Base-by-base conservation (phyloP, 768 basidiomycete species). In the Russula abietina region DNA sequence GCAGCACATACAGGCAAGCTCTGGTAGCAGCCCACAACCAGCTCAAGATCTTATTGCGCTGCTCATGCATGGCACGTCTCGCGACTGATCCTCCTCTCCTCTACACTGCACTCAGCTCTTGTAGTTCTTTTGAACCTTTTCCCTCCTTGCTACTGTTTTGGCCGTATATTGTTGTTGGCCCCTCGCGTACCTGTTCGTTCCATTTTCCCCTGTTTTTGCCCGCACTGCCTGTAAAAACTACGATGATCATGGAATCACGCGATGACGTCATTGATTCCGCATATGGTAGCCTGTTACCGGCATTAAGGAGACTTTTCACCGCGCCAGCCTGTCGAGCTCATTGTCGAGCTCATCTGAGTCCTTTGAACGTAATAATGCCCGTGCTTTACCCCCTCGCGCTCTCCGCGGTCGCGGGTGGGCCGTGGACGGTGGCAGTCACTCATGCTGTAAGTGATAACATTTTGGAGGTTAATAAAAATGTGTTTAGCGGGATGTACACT, bases 31-130 rank as follows among this genome's bases (percentile, higher is more conserved):
- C 70, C 83, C 76, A 64, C 84, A 83, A 69, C 81, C 83, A 38
- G 75, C 83, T 49, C 86, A 88, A 65, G 90, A 93, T 71, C 75
- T 93, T 67, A 91, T 93, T 86, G 84, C 90, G 50, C 79, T 93
- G 62, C 81, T 93, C 65, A 86, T 93, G 88, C 87, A 85, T 57
- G 87, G 86, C 59, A 33, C 56, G 10, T 85, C 82, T 67, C 78
- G 88, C 73, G 87, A 90, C 68, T 90, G 76, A 84, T 57, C 55
- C 28, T 28, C 26, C 50, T 33, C 28, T 14, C 26, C 7, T 4
- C 28, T 48, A 3, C 50, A 16, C 45, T 19, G 38, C 61, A 53
- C 36, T 59, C n/a, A 30, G 55, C 49, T 49, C 26, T 55, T 55
- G 45, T 16, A 28, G 19, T 30, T 24, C 62, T 50, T 50, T 49